A percentile compares a stretch with the other conserved stretches of the same genome.
Evolutionary conservation across 164 flowering plant species (phyloP).

Genomic region (Magnolia kwangsiensis): DNA sequence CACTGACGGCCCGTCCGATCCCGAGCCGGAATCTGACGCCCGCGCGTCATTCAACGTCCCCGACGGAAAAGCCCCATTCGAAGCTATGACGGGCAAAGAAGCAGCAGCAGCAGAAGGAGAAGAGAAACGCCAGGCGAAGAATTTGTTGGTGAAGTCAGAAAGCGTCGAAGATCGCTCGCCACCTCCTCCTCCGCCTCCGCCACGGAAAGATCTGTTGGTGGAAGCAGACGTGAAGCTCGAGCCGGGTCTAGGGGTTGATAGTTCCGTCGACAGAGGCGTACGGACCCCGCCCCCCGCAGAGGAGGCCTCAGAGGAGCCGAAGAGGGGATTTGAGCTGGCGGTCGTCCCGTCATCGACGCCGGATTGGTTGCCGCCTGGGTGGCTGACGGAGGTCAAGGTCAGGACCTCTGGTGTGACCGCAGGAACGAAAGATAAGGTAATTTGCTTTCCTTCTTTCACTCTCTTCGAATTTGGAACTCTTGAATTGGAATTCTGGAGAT

Average conservation of each 20-base stretch:
- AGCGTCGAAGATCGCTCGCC: not conserved
- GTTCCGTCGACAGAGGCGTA: not conserved
- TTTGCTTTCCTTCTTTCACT: not conserved
- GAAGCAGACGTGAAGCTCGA: not conserved
- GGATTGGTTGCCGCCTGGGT: slow-evolving; percentile 42
- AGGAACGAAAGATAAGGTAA: slow-evolving; percentile 40
- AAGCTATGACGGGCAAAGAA: not conserved
- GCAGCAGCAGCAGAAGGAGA: not conserved
- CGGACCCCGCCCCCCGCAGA: not conserved
- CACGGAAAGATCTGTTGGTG: not conserved
- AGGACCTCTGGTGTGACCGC: slow-evolving; percentile 41
- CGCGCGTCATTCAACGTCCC: not conserved
- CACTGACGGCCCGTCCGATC: not conserved
- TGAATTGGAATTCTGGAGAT: too few relatives aligned
- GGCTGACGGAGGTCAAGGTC: slow-evolving; percentile 34
- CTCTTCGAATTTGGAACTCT: too few relatives aligned
- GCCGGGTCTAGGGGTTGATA: not conserved
- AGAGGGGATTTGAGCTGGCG: not conserved
- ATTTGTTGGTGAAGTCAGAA: not conserved
- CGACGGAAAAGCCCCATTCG: not conserved
- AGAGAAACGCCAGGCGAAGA: not conserved
- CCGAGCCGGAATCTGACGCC: not conserved
- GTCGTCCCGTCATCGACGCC: slow-evolving; percentile 1
- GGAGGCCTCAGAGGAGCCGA: not conserved
- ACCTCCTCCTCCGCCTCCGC: not conserved